phyloP scores from a whole-genome alignment of 495 filamentous ascomycete species.

The Neurospora sp. region DNA sequence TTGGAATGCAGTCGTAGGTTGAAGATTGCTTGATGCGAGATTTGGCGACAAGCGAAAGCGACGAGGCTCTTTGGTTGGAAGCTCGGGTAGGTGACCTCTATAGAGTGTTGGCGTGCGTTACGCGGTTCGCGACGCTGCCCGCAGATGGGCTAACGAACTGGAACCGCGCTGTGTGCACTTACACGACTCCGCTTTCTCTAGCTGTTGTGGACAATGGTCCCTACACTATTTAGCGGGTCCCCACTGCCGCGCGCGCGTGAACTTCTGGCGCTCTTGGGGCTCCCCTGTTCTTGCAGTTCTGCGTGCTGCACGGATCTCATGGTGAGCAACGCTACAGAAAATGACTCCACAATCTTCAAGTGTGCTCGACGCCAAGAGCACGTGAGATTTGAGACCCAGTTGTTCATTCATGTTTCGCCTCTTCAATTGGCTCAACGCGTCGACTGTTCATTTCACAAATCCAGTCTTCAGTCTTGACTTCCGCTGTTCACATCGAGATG shows the following conservation, averaged over 20 bases:
- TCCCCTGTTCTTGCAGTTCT: not conserved
- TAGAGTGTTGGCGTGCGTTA: conserved; percentile 7
- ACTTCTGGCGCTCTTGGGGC: not conserved
- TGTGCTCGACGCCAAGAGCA: not conserved
- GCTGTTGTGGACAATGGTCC: not conserved
- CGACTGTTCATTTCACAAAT: not conserved
- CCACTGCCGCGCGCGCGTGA: not conserved
- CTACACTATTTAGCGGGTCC: not conserved
- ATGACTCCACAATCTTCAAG: not conserved
- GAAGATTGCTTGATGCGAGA: conserved; percentile 13
- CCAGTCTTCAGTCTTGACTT: not conserved
- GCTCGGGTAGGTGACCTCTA: not conserved
- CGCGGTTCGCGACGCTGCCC: conserved; percentile 26
- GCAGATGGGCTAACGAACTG: conserved; percentile 12
- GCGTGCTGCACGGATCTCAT: conserved; percentile 3
- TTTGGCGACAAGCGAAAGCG: conserved; percentile 11
- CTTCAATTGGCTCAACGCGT: not conserved
- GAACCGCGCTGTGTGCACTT: conserved; percentile 9
- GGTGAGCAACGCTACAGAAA: conserved; percentile 9
- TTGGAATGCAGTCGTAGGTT: conserved; percentile 1
- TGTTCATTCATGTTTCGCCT: not conserved
- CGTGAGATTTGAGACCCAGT: not conserved
- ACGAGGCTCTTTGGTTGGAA: conserved; percentile 7
- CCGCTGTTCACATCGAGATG: not conserved
- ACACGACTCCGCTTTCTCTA: conserved; percentile 1